Evolutionary conservation across 495 filamentous ascomycete species (phyloP).

Genomic region (Staphylotrichum tortipilum): DNA sequence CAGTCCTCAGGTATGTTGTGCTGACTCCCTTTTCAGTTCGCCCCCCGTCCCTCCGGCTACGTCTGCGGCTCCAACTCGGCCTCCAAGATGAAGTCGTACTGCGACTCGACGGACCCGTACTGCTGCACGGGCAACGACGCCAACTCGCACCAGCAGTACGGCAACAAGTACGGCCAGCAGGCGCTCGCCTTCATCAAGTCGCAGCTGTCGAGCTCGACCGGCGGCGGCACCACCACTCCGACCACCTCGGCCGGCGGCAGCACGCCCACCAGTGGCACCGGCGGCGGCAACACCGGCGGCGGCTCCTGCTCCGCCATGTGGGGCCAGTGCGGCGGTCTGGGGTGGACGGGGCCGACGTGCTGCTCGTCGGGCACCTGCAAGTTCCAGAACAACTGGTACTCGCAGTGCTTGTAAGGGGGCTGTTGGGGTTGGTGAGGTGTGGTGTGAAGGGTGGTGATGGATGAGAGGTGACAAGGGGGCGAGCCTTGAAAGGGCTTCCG

Average conservation of each 20-base stretch:
- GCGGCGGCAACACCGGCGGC: conserved; percentile 6
- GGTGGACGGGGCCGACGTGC: conserved; percentile 24
- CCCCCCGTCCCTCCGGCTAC: conserved; percentile 47
- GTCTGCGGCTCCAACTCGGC: conserved; percentile 38
- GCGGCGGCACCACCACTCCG: neutral
- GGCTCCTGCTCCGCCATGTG: conserved; percentile 20
- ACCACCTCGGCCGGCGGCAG: conserved; percentile 9
- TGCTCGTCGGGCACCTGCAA: conserved; percentile 23
- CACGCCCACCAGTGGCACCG: conserved; percentile 11
- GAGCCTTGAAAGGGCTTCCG: no score
- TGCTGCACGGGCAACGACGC: conserved; percentile 55
- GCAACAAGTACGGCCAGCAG: conserved; percentile 47
- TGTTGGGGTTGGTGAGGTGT: no score
- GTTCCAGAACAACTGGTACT: conserved; percentile 25
- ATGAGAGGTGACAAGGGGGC: no score
- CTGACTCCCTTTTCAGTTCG: conserved; percentile 40
- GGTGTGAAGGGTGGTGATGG: no score
- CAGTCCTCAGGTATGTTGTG: neutral
- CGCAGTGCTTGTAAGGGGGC: conserved; percentile 24
- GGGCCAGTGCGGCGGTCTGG: conserved; percentile 27
- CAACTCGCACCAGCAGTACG: conserved; percentile 50
- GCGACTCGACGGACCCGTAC: conserved; percentile 53
- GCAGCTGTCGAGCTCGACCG: conserved; percentile 25
- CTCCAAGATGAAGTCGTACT: conserved; percentile 51
- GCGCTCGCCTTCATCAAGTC: conserved; percentile 47